These are phyloP conservation scores for Rozella allomycis DNA, from an alignment of 371 early-diverging fungal genomes.

Conservation along the genomic window DNA sequence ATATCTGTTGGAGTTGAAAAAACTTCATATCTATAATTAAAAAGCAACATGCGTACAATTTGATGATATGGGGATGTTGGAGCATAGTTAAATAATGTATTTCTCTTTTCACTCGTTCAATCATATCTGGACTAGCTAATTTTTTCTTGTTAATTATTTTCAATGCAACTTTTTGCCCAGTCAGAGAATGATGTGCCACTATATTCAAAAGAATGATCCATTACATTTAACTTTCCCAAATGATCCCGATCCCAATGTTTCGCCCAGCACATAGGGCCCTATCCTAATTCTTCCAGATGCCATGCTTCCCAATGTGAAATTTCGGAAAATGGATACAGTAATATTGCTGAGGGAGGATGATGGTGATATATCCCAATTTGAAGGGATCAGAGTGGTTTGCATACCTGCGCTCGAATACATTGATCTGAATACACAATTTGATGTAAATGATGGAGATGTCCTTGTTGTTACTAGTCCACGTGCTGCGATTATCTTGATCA, in stretches of 20 bases:
- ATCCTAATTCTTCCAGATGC: slow-evolving; percentile 12
- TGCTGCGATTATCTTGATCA: too few relatives aligned
- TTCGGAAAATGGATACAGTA: too few relatives aligned
- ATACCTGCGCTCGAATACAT: too few relatives aligned
- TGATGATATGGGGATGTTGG: slow-evolving; percentile 92
- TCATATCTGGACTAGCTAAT: slow-evolving; percentile 79
- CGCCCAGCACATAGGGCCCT: slow-evolving; percentile 75
- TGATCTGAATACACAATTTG: too few relatives aligned
- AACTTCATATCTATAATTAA: slow-evolving; percentile 47
- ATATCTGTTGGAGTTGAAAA: slow-evolving; percentile 87
- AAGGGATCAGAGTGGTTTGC: too few relatives aligned
- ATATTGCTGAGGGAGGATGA: too few relatives aligned
- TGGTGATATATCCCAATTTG: too few relatives aligned
- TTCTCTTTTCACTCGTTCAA: slow-evolving; percentile 82
- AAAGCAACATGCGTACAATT: slow-evolving; percentile 33
- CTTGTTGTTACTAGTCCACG: too few relatives aligned
- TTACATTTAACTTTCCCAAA: slow-evolving; percentile 95
- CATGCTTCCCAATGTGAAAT: too few relatives aligned
- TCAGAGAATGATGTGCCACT: slow-evolving; percentile 83
- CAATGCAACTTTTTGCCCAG: slow-evolving; percentile 84
- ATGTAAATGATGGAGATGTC: too few relatives aligned
- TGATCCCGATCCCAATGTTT: slow-evolving; percentile 82
- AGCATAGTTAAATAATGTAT: slow-evolving; percentile 84
- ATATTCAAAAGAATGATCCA: slow-evolving; percentile 4
- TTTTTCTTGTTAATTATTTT: slow-evolving; percentile 78